Evolutionary conservation across 2,329 filamentous ascomycete species (phyloP).

Genomic region (Epichloe festucae): DNA sequence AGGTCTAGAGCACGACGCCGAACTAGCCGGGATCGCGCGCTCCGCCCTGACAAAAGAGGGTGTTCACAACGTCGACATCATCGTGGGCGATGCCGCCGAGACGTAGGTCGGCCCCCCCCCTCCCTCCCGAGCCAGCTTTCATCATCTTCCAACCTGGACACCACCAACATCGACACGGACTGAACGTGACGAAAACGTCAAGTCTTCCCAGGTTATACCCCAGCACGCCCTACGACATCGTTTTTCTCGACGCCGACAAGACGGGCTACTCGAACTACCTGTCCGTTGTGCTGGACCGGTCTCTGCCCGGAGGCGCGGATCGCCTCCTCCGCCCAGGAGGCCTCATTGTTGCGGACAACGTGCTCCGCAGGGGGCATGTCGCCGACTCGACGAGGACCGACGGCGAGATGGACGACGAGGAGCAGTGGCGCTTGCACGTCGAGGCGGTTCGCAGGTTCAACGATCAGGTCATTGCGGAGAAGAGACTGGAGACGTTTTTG

Average conservation of each 20-base stretch:
- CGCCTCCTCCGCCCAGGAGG: constrained; percentile 35
- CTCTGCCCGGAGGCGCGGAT: constrained; percentile 20
- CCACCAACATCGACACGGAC: no score
- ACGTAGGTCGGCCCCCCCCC: constrained; percentile 21
- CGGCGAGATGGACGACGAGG: background rate
- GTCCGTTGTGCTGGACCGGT: constrained; percentile 29
- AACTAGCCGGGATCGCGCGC: constrained; percentile 29
- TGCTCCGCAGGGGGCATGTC: constrained; percentile 35
- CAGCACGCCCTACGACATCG: constrained; percentile 33
- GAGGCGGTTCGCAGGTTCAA: constrained; percentile 23
- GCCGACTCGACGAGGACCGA: constrained; percentile 18
- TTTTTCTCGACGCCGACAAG: constrained; percentile 44
- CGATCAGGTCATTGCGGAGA: constrained; percentile 16
- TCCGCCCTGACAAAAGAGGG: constrained; percentile 25
- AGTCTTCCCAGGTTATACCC: constrained; percentile 19
- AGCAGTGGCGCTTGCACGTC: constrained; percentile 11
- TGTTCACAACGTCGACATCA: constrained; percentile 32
- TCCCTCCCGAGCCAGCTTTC: background rate
- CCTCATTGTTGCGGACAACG: constrained; percentile 42
- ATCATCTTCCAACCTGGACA: no score
- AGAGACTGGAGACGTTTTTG: constrained; percentile 27
- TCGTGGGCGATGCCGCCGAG: constrained; percentile 32
- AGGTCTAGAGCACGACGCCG: constrained; percentile 31
- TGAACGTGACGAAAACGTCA: constrained; percentile 9
- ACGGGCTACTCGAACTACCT: constrained; percentile 37